Conservation (phyloP, 108 stramenopile genomes). For the Discostella stelligeroides region DNA sequence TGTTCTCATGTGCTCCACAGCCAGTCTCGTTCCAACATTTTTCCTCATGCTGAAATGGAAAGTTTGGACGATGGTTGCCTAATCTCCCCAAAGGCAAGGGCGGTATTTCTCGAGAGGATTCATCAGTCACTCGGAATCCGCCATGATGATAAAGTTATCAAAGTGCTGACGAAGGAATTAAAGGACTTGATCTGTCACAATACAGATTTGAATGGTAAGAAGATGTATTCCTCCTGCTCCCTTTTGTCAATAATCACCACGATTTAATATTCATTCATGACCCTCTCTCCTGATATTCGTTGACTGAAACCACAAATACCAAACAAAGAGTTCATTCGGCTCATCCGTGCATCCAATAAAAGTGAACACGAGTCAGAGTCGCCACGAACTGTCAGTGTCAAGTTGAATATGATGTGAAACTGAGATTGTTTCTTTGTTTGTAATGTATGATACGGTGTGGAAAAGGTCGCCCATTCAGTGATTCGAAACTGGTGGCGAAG, state of each 20-base stretch:
- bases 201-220: conserved; percentile 34
- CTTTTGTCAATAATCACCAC: no score
- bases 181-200: conserved; percentile 41
- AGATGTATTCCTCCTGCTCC: no score
- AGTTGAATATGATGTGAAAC: background rate
- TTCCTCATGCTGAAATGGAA: no score
- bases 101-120: conserved; percentile 32
- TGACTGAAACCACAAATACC: background rate
- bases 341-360: conserved; percentile 27
- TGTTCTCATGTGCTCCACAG: background rate
- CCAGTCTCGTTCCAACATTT: no score
- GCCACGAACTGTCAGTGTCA: conserved; percentile 2
- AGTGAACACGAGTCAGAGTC: conserved; percentile 18
- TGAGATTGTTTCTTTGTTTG: background rate
- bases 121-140: conserved; percentile 18
- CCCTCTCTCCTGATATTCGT: background rate
- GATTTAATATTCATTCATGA: background rate
- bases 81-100: conserved; percentile 20
- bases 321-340: conserved; percentile 34
- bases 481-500: no score
- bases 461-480: no score
- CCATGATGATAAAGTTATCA: conserved; percentile 27
- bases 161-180: conserved; percentile 18
- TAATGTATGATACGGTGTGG: no score
- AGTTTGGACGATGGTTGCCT: conserved; percentile 24